These are phyloP conservation scores for Penicillium capsulatum DNA, from an alignment of 2,329 filamentous ascomycete genomes.

Conservation along the genomic window DNA sequence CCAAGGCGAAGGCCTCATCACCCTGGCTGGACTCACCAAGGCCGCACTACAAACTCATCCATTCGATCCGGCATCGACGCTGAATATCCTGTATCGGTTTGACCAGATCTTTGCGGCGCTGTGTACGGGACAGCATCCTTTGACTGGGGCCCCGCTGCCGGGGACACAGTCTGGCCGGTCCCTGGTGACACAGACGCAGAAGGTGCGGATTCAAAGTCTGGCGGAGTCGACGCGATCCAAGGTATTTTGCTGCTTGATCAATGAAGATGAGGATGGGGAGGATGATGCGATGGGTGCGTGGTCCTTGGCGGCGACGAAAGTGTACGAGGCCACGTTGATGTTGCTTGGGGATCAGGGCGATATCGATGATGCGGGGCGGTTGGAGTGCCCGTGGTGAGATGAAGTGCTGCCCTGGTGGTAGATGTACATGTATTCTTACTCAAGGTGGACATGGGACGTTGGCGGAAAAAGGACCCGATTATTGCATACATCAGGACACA, in stretches of 20 bases:
- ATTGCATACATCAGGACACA: no score
- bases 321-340: slow-evolving; percentile 77
- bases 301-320: slow-evolving; percentile 67
- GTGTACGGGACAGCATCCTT: slow-evolving; percentile 62
- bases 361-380: slow-evolving; percentile 9
- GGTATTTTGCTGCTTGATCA: slow-evolving; percentile 12
- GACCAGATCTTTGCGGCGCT: slow-evolving; percentile 80
- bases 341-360: slow-evolving; percentile 59
- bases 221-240: slow-evolving; percentile 65
- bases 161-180: slow-evolving; percentile 62
- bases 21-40: slow-evolving; percentile 67
- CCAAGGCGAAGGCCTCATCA: slow-evolving; percentile 79
- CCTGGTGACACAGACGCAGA: slow-evolving; percentile 68
- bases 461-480: no score
- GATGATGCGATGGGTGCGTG: slow-evolving; percentile 47
- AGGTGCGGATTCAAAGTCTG: slow-evolving; percentile 78
- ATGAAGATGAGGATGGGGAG: slow-evolving; percentile 32
- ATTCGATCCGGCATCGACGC: slow-evolving; percentile 62
- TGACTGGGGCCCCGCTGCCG: slow-evolving; percentile 61
- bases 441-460: no score
- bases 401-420: no score
- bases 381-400: no score
- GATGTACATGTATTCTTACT: no score
- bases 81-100: slow-evolving; percentile 69
- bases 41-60: slow-evolving; percentile 70